These are phyloP conservation scores for Tricharina praecox DNA, from an alignment of 495 filamentous ascomycete genomes.

Conservation along the genomic window DNA sequence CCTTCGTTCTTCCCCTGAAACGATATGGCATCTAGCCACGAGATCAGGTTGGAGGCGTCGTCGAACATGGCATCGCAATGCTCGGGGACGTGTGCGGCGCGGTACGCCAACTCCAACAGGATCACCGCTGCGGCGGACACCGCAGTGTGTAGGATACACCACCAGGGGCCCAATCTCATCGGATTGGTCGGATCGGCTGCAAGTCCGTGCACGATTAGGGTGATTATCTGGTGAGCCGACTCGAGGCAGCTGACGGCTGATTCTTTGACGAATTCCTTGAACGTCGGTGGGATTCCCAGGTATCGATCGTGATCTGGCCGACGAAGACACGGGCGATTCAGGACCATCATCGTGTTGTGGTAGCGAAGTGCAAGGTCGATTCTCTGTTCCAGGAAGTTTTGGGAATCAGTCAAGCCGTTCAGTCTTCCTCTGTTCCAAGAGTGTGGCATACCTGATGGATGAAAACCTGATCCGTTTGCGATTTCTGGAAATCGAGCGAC, in stretches of 20 bases:
- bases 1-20: background rate
- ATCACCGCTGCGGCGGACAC: background rate
- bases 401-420: too few species aligned
- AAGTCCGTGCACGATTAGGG: background rate
- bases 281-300: background rate
- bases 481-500: background rate
- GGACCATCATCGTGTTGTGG: background rate
- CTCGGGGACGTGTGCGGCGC: background rate
- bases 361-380: background rate
- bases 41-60: background rate
- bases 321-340: background rate
- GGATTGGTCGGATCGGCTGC: background rate
- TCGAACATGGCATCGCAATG: background rate
- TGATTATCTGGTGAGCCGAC: background rate
- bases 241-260: background rate
- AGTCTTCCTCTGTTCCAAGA: too few species aligned
- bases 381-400: too few species aligned
- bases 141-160: background rate
- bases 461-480: background rate
- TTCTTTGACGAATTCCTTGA: background rate
- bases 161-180: background rate
- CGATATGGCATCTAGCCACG: background rate
- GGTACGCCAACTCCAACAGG: background rate
- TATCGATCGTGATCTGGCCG: background rate
- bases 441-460: background rate